phyloP scores from a whole-genome alignment of 2,329 filamentous ascomycete species.

The Diaporthe longicolla region DNA sequence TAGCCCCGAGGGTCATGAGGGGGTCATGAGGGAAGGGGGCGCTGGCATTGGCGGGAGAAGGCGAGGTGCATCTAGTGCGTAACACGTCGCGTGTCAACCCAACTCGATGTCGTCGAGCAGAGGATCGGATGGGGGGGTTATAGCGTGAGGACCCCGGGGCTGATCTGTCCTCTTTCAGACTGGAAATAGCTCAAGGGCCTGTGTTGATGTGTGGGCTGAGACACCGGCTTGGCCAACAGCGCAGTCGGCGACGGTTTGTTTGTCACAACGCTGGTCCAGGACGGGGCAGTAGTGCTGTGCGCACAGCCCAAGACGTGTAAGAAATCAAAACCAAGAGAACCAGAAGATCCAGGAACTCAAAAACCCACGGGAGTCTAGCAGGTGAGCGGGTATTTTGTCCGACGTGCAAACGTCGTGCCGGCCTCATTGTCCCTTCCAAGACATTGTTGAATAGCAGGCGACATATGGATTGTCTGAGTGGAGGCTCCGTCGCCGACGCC shows the following conservation, averaged over 20 bases:
- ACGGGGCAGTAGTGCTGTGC: not conserved
- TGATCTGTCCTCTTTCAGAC: constrained; percentile 20
- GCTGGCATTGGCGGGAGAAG: constrained; percentile 32
- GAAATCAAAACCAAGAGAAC: not conserved
- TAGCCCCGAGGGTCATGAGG: constrained; percentile 10
- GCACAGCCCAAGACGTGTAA: constrained; percentile 5
- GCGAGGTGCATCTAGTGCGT: constrained; percentile 35
- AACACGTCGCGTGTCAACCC: constrained; percentile 36
- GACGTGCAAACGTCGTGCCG: not conserved
- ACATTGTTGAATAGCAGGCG: not conserved
- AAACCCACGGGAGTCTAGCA: not conserved
- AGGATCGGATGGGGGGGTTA: constrained; percentile 29
- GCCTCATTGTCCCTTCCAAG: not conserved
- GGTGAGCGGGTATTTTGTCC: not conserved
- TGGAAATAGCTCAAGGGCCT: constrained; percentile 12
- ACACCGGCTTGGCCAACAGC: constrained; percentile 13
- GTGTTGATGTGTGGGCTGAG: constrained; percentile 23
- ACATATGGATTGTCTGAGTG: not conserved
- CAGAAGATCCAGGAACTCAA: not conserved
- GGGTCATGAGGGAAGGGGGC: constrained; percentile 13
- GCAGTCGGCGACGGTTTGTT: constrained; percentile 22
- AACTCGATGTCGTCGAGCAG: constrained; percentile 24
- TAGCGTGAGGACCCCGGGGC: constrained; percentile 20
- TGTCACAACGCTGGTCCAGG: not conserved
- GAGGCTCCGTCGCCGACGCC: constrained; percentile 6